Percentiles rank a stretch among this genome's conserved stretches.
These are phyloP conservation scores for Allium cepa DNA, from an alignment of 106 monocot species.

Conservation along the genomic window DNA sequence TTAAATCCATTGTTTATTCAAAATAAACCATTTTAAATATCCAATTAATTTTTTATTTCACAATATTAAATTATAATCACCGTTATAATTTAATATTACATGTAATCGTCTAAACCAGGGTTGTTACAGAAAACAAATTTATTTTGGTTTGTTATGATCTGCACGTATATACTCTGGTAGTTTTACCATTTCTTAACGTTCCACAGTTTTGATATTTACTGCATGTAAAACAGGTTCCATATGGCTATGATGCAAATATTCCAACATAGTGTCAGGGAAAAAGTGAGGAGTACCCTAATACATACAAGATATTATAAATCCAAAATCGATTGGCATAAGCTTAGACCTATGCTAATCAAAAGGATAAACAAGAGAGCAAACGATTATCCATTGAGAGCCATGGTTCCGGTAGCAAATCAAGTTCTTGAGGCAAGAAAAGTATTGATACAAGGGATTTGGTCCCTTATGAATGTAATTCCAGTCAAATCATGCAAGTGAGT, in stretches of 20 bases:
- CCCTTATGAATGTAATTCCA: constrained; percentile 53
- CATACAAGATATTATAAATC: constrained; percentile 33
- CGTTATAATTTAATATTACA: too few relatives aligned
- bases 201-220: too few relatives aligned
- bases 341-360: constrained; percentile 84
- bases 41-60: too few relatives aligned
- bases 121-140: too few relatives aligned
- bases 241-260: constrained; percentile 5
- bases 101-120: too few relatives aligned
- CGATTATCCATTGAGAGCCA: constrained; percentile 57
- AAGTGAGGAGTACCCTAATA: constrained; percentile 6
- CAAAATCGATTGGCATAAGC: constrained; percentile 59
- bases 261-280: not conserved
- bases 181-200: too few relatives aligned
- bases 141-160: too few relatives aligned
- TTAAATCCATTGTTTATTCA: too few relatives aligned
- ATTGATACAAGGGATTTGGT: constrained; percentile 44
- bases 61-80: too few relatives aligned
- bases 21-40: too few relatives aligned
- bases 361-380: constrained; percentile 73
- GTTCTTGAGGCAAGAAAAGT: constrained; percentile 52
- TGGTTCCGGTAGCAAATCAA: constrained; percentile 72
- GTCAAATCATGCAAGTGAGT: constrained; percentile 83
- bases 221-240: constrained; percentile 1
- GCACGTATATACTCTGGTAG: too few relatives aligned